Evolutionary conservation across 371 early-diverging fungal species (phyloP), one percentile per base, ranked within the genome.

Genomic region (Mucor circinelloides): DNA sequence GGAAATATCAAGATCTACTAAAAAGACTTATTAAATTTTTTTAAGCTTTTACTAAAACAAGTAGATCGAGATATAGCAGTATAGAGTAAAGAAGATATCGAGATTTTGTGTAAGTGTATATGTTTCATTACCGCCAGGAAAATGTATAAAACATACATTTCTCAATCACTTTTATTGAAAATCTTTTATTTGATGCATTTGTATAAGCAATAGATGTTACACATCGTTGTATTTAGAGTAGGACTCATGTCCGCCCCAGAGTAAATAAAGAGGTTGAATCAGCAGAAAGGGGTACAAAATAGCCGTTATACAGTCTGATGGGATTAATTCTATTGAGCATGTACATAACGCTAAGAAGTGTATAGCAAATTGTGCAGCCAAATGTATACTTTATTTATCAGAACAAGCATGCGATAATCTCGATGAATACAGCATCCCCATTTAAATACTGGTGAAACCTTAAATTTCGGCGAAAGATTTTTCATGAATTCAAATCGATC

Each of bases 381-480:
- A 34, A 34, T 34, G 10, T n/a, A 10, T 2, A 10, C 34, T 2
- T 8, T 34, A 9, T 34, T 34, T 34, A 36, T 40, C 40, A 40
- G 3, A 17, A 17, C 40, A 40, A 40, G 17, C 17, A 40, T 17
- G 48, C 48, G 19, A 23, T 6, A 5, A 48, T 48, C 48, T 48
- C 48, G 48, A 48, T 48, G 48, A 19, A 48, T 23, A 19, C 48
- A 23, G 7, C 48, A 48, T 48, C 6, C 12, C 19, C 48, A 48
- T 46, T n/a, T n/a, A 46, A 46, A 48, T 48, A 19, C n/a, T 48
- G 48, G 48, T 48, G 48, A 48, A 48, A 48, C 48, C 48, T 48
- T 23, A 48, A 9, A 48, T 23, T 48, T 48, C 19, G 48, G 9
- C 10, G 23, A 48, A 48, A n/a, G 23, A 48, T 23, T 21, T 46